phyloP scores from a whole-genome alignment of 2,329 filamentous ascomycete species.

The Lachnellula hyalina region DNA sequence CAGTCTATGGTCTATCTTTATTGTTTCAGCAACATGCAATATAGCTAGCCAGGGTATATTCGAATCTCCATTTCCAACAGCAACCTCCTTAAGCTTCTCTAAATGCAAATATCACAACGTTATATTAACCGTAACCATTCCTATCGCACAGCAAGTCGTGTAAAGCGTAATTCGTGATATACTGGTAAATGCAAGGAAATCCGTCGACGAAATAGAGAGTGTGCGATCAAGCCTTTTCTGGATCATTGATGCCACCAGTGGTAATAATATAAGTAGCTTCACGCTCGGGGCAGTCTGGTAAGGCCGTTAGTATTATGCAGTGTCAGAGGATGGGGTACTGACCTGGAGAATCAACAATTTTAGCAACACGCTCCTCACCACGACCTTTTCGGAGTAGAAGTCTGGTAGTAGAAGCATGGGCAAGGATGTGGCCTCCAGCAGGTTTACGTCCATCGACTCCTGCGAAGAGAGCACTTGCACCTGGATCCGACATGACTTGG shows the following conservation, averaged over 20 bases:
- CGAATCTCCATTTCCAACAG: slow-evolving; percentile 11
- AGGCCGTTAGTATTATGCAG: not conserved
- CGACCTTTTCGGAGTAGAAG: slow-evolving; percentile 63
- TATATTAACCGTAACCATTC: not conserved
- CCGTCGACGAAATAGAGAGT: not conserved
- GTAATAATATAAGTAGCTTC: slow-evolving; percentile 69
- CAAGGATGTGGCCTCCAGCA: slow-evolving; percentile 62
- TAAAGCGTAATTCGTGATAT: not conserved
- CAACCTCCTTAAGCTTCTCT: slow-evolving; percentile 14
- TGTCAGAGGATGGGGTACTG: slow-evolving; percentile 12
- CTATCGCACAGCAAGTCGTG: not conserved
- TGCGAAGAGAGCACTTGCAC: slow-evolving; percentile 62
- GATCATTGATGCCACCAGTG: slow-evolving; percentile 62
- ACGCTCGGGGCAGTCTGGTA: slow-evolving; percentile 58
- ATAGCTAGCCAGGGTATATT: slow-evolving; percentile 3
- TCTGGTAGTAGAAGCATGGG: slow-evolving; percentile 62
- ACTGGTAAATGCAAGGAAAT: not conserved
- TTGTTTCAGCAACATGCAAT: not conserved
- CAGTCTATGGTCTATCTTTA: not conserved
- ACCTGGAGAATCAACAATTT: slow-evolving; percentile 64
- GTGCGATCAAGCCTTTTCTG: slow-evolving; percentile 49
- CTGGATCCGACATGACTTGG: slow-evolving; percentile 66
- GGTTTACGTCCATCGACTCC: slow-evolving; percentile 64
- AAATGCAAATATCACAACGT: slow-evolving; percentile 6
- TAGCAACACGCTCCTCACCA: slow-evolving; percentile 65